These are phyloP conservation scores for Leccinum solheimii DNA, from an alignment of 1,284 basidiomycete genomes.

Conservation along the genomic window DNA sequence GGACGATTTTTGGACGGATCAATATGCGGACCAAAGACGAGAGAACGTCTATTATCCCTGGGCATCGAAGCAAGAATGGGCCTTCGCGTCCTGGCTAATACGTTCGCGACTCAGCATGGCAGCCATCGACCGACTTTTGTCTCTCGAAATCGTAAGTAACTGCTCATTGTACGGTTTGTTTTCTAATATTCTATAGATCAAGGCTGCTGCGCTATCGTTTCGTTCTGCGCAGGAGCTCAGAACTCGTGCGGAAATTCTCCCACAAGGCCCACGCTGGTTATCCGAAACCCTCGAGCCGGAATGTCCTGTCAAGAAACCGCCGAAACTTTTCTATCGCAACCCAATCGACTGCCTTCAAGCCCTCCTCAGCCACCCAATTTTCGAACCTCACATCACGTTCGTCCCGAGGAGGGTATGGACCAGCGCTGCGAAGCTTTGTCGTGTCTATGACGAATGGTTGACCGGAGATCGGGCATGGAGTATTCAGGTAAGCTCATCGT, in stretches of 20 bases:
- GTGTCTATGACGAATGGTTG: neutral
- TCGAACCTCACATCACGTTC: conserved; percentile 4
- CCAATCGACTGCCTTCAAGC: neutral
- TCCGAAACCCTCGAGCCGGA: neutral
- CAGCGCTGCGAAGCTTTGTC: neutral
- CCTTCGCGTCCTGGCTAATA: neutral
- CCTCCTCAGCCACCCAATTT: neutral
- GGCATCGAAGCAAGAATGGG: neutral
- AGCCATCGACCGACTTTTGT: neutral
- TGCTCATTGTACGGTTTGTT: neutral
- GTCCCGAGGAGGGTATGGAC: conserved; percentile 7
- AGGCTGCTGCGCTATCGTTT: neutral
- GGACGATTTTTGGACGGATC: neutral
- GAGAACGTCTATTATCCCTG: neutral
- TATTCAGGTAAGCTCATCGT: neutral
- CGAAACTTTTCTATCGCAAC: neutral
- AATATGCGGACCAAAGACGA: neutral
- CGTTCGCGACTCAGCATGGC: neutral
- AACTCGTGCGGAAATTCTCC: neutral
- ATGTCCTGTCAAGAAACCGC: neutral
- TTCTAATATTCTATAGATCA: neutral
- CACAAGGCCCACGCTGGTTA: neutral
- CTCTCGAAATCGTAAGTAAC: neutral
- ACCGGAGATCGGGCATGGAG: neutral
- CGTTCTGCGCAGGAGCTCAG: neutral